Conservation (phyloP, 2,329 filamentous ascomycete genomes). For the Coleophoma cylindrospora region DNA sequence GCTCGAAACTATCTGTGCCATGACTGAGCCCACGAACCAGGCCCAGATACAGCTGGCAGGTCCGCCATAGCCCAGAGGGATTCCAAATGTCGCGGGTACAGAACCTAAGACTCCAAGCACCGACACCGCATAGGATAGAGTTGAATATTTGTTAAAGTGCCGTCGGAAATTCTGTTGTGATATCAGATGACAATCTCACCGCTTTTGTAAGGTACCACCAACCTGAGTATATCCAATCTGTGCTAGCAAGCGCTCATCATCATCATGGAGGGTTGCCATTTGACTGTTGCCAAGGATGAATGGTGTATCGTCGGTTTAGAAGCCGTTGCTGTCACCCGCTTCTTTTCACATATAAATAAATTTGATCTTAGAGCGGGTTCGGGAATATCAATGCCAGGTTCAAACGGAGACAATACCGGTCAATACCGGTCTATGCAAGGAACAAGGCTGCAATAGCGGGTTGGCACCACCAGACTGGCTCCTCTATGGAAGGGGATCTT, state of each 20-base stretch:
- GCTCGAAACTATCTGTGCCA: conserved; percentile 60
- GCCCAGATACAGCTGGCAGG: conserved; percentile 62
- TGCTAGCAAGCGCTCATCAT: conserved; percentile 54
- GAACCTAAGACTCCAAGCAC: conserved; percentile 62
- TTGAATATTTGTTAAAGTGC: conserved; percentile 64
- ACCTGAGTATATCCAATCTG: conserved; percentile 61
- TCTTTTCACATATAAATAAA: too few species aligned
- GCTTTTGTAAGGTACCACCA: conserved; percentile 12
- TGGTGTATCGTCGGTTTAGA: too few species aligned
- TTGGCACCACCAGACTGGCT: too few species aligned
- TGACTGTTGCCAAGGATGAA: too few species aligned
- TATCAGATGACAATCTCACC: background rate
- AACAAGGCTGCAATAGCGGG: too few species aligned
- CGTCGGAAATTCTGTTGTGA: conserved; percentile 48
- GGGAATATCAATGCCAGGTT: too few species aligned
- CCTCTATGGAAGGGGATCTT: too few species aligned
- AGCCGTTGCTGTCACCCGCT: too few species aligned
- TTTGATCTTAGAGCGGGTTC: too few species aligned
- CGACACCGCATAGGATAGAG: conserved; percentile 61
- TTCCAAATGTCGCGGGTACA: conserved; percentile 57
- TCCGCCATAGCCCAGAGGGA: conserved; percentile 52
- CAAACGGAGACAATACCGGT: too few species aligned
- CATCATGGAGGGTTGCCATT: conserved; percentile 48
- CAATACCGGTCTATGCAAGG: too few species aligned
- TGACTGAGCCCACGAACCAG: conserved; percentile 58